Conservation (phyloP, 1,284 basidiomycete genomes). For the Puccinia horiana region DNA sequence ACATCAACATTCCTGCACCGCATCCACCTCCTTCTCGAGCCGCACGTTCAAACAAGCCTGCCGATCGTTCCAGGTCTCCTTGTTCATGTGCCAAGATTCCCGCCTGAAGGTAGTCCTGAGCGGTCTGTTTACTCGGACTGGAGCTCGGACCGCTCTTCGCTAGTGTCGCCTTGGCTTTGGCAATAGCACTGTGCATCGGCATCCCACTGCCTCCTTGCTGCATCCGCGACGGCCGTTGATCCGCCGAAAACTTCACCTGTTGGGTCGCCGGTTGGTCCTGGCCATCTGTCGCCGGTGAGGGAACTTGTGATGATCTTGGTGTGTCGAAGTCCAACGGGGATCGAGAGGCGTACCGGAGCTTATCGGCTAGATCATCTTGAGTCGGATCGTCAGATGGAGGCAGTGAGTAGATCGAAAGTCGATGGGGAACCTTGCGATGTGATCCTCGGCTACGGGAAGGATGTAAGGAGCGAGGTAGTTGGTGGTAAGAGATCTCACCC, state of each 20-base stretch:
- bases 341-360: not conserved
- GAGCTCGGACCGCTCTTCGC: not conserved
- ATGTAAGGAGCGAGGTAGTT: not conserved
- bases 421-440: not conserved
- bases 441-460: not conserved
- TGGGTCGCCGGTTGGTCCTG: not conserved
- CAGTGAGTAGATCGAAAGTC: slow-evolving; percentile 39
- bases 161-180: slow-evolving; percentile 46
- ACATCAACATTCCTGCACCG: slow-evolving; percentile 88
- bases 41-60: slow-evolving; percentile 74
- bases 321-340: not conserved
- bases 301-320: not conserved
- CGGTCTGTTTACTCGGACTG: not conserved
- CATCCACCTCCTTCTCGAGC: slow-evolving; percentile 76
- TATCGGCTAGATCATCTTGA: not conserved
- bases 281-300: not conserved
- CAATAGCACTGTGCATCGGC: slow-evolving; percentile 26
- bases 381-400: slow-evolving; percentile 16
- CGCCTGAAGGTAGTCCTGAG: slow-evolving; percentile 59
- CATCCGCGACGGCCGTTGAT: not conserved
- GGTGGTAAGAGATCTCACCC: not conserved
- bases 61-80: slow-evolving; percentile 72
- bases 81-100: slow-evolving; percentile 80
- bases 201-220: not conserved
- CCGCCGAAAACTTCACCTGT: not conserved